phyloP scores from a whole-genome alignment of 1,284 basidiomycete genomes.

The Trichosporon faecale region DNA sequence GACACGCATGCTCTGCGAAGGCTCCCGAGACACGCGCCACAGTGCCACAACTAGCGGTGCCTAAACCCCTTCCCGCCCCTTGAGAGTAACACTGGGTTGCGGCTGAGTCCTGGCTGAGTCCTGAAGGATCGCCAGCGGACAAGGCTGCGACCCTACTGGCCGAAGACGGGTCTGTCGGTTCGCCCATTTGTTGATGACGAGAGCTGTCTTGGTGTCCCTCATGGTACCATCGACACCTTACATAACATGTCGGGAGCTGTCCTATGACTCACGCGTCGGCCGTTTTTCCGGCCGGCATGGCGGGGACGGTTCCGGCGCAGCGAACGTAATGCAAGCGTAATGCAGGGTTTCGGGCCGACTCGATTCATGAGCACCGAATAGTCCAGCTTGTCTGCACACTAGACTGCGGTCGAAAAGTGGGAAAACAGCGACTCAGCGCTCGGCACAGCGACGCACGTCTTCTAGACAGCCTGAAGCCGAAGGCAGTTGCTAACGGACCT shows the following conservation, averaged over 20 bases:
- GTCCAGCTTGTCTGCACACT: not conserved
- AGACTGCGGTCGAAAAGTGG: not conserved
- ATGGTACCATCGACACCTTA: not conserved
- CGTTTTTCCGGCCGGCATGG: too few relatives aligned
- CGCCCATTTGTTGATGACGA: not conserved
- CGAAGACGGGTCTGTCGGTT: not conserved
- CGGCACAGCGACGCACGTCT: not conserved
- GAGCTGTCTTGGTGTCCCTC: not conserved
- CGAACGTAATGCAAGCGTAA: not conserved
- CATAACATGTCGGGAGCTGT: not conserved
- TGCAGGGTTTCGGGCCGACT: not conserved
- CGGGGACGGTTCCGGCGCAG: not conserved
- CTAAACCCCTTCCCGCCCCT: conserved; percentile 7
- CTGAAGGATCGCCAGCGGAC: conserved; percentile 1
- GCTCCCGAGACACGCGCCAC: conserved; percentile 4
- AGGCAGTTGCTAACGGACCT: not conserved
- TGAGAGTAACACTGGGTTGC: not conserved
- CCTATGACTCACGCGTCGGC: too few relatives aligned
- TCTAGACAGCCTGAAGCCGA: not conserved
- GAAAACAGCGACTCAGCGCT: too few relatives aligned
- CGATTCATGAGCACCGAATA: not conserved
- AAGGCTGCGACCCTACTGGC: not conserved
- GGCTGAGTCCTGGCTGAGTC: not conserved
- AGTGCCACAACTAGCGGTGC: conserved; percentile 6
- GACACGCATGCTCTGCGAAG: not conserved